phyloP scores from a whole-genome alignment of 306 rosid genomes.

The Cucurbita pepo region DNA sequence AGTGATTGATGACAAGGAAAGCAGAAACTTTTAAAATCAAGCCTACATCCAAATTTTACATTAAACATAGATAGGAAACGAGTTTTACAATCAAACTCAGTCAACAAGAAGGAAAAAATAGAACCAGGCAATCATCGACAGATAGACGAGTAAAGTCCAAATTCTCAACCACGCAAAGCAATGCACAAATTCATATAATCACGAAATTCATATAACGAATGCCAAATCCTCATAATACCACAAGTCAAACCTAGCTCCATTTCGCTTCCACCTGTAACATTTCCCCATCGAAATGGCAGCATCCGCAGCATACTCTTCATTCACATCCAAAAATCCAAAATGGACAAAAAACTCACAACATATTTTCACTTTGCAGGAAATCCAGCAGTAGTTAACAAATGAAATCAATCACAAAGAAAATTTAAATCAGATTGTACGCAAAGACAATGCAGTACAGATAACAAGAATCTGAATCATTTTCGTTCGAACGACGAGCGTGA shows the following conservation, averaged over 20 bases:
- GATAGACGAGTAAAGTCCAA: not conserved
- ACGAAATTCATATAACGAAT: not conserved
- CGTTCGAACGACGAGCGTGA: not conserved
- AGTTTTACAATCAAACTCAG: not conserved
- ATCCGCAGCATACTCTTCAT: not conserved
- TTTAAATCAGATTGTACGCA: not conserved
- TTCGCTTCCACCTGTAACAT: not conserved
- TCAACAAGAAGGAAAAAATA: not conserved
- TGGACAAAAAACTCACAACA: not conserved
- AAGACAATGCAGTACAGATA: not conserved
- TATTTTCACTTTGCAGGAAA: not conserved
- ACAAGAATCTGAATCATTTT: not conserved
- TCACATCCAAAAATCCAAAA: not conserved
- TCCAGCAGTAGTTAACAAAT: not conserved
- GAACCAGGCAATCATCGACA: not conserved
- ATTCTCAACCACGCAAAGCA: not conserved
- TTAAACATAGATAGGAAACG: not conserved
- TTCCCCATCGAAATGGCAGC: not conserved
- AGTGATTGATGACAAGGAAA: not conserved
- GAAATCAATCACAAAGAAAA: not conserved
- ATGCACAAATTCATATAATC: not conserved
- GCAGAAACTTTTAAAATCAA: not conserved
- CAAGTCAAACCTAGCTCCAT: not conserved
- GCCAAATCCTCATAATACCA: not conserved
- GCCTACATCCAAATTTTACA: not conserved